Evolutionary conservation across 306 rosid species (phyloP).

Genomic region (Pterocarpus santalinus): DNA sequence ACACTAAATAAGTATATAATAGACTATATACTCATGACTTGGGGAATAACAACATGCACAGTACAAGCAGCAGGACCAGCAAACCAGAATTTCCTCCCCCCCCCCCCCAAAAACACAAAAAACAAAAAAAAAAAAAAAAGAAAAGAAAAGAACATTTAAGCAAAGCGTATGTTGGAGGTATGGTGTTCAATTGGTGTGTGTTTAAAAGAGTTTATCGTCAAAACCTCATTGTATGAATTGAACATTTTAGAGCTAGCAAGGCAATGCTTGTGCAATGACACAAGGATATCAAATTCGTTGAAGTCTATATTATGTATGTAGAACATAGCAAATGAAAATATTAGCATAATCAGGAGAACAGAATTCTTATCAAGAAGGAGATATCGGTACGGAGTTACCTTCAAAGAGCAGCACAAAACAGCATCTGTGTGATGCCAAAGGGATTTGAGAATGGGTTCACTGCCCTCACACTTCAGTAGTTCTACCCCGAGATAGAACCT

Average conservation of each 20-base stretch:
- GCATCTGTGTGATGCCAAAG: slow-evolving; percentile 98
- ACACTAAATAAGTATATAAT: neutral
- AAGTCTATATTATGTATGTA: neutral
- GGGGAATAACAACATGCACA: neutral
- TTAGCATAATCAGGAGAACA: neutral
- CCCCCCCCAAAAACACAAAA: too few relatives aligned
- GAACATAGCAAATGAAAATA: neutral
- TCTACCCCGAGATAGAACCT: slow-evolving; percentile 94
- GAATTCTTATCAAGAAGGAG: neutral
- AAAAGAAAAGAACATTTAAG: too few relatives aligned
- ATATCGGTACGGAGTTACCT: slow-evolving; percentile 56
- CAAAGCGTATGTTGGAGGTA: neutral
- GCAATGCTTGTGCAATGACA: neutral
- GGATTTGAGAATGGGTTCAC: slow-evolving; percentile 83
- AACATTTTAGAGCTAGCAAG: neutral
- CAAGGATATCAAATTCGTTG: too few relatives aligned
- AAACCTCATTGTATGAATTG: neutral
- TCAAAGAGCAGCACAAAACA: slow-evolving; percentile 86
- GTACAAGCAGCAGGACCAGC: too few relatives aligned
- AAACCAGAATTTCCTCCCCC: too few relatives aligned
- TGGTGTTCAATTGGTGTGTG: neutral
- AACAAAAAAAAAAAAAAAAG: too few relatives aligned
- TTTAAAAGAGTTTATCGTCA: too few relatives aligned
- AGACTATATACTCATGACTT: neutral
- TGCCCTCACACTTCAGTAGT: slow-evolving; percentile 81